Evolutionary conservation across 768 basidiomycete genomes (phyloP), one percentile per base, ranked within the genome.

Genomic region (Lentinula edodes): DNA sequence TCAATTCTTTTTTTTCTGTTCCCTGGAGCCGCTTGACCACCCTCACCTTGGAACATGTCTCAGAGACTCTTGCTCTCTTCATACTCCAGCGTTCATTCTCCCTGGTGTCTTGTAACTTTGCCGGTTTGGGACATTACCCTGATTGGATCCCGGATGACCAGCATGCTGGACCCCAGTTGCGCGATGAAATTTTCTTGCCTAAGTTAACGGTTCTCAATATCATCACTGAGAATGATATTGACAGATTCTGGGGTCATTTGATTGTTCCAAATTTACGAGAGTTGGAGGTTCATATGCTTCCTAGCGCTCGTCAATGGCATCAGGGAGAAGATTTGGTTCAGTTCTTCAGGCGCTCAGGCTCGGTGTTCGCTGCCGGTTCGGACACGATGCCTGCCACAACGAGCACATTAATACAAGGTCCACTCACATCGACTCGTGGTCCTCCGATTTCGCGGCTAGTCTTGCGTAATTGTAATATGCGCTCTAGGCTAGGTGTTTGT

Each of bases 221-320:
- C 34, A 58, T 42, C 13, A 23, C 56, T 20, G 45, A 39, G 39
- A 18, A 32, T 18, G 45, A 58, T 7, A 43, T 58, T 20, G 56
- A 43, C 18, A 36, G 45, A 9, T 58, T 58, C 16, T 46, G 41
- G 41, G 42, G 20, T 43, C 20, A 23, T 23, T 41, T 58, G 35
- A 58, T 45, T 32, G 15, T 34, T n/a, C 56, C 56, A 16, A 58
- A 45, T 23, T 42, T 58, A 9, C 42, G 34, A 28, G 42, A 43
- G 15, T 9, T 58, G 34, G 42, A 58, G 23, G 28, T 58, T 16
- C 46, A 42, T 13, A 58, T 58, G 56, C 12, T 58, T 20, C 43
- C 38, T 54, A 36, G 38, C 18, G 18, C 56, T 43, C 20, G 56
- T 28, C 56, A 46, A 45, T 58, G 56, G 56, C 56, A 58, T 46